Evolutionary conservation across 805 yeast species (phyloP).

Genomic region (Ogataea pignaliae): DNA sequence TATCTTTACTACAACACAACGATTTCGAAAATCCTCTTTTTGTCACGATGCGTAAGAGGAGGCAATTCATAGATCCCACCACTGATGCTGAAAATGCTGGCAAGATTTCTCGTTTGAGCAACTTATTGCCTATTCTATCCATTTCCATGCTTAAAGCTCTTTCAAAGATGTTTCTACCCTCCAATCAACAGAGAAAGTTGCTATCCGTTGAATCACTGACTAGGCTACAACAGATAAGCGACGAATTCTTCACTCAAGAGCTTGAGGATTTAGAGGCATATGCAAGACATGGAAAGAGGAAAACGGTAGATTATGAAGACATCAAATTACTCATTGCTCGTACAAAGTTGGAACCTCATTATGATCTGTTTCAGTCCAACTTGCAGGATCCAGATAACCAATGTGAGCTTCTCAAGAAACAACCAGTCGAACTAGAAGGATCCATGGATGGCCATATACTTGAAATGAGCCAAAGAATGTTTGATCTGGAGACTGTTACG

Average conservation of each 20-base stretch:
- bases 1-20: conserved; percentile 13
- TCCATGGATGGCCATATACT: conserved; percentile 14
- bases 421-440: background rate
- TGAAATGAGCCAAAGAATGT: conserved; percentile 10
- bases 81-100: background rate
- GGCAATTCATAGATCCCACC: background rate
- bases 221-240: conserved; percentile 30
- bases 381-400: background rate
- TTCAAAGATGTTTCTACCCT: conserved; percentile 14
- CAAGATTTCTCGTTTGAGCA: background rate
- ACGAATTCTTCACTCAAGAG: conserved; percentile 33
- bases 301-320: conserved; percentile 30
- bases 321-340: conserved; percentile 32
- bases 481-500: conserved; percentile 22
- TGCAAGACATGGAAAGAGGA: conserved; percentile 29
- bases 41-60: conserved; percentile 13
- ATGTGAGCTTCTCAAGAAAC: background rate
- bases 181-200: conserved; percentile 11
- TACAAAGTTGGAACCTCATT: conserved; percentile 14
- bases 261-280: conserved; percentile 31
- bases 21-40: conserved; percentile 9
- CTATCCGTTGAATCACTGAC: conserved; percentile 19
- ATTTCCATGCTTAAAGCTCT: conserved; percentile 12
- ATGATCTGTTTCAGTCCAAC: conserved; percentile 11
- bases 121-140: conserved; percentile 7